These are phyloP conservation scores for Calamus simplicifolius DNA, from an alignment of 176 grass and related monocot genomes.

Conservation along the genomic window DNA sequence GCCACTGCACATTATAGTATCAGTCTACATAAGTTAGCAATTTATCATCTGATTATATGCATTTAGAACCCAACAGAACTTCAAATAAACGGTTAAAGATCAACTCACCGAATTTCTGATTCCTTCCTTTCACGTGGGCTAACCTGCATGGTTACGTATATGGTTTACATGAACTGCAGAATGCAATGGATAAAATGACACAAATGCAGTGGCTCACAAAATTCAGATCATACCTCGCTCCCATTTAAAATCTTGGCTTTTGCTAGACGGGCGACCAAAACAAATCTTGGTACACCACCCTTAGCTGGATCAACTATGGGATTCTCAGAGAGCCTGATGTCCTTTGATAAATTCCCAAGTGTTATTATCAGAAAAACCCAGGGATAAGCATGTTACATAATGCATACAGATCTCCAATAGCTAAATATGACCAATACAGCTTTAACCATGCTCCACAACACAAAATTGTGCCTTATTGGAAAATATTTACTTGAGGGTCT, in stretches of 20 bases:
- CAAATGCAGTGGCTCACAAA: not conserved
- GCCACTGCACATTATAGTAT: too few species aligned
- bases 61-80: not conserved
- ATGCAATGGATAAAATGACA: too few species aligned
- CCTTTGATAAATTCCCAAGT: constrained; percentile 52
- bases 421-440: too few species aligned
- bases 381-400: too few species aligned
- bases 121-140: constrained; percentile 74
- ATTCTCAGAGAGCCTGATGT: constrained; percentile 91
- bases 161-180: not conserved
- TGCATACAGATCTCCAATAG: too few species aligned
- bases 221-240: constrained; percentile 55
- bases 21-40: too few species aligned
- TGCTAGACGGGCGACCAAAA: constrained; percentile 74
- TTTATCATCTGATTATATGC: not conserved
- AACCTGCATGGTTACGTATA: constrained; percentile 32
- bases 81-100: not conserved
- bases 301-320: constrained; percentile 73
- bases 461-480: too few species aligned
- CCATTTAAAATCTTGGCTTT: constrained; percentile 80
- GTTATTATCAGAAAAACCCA: too few species aligned
- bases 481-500: too few species aligned
- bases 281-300: constrained; percentile 70
- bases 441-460: too few species aligned
- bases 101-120: constrained; percentile 88